Conservation (phyloP, 176 grass and related monocot species). For the Ampelocalamus luodianensis region DNA sequence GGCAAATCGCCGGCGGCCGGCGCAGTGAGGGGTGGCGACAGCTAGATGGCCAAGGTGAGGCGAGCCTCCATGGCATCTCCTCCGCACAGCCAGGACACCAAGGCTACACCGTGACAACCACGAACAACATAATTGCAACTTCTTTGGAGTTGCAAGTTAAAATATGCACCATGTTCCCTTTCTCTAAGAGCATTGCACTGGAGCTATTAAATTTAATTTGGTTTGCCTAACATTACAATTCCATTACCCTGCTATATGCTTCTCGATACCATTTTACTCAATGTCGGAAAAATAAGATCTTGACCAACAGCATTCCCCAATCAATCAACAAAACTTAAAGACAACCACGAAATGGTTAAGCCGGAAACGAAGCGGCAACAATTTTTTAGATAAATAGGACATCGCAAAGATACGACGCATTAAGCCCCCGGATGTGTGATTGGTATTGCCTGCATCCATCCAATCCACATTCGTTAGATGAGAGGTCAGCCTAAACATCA, state of each 20-base stretch:
- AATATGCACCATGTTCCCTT: neutral
- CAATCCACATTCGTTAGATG: constrained; percentile 7
- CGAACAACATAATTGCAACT: neutral
- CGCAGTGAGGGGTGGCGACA: no score
- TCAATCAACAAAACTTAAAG: neutral
- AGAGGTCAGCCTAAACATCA: neutral
- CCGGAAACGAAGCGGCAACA: neutral
- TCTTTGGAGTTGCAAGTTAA: neutral
- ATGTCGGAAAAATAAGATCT: neutral
- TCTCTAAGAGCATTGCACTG: neutral
- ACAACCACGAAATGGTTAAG: neutral
- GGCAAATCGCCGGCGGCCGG: no score
- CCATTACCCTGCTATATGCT: neutral
- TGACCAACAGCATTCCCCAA: neutral
- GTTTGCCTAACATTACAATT: neutral
- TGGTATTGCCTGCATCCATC: constrained; percentile 83
- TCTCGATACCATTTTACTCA: neutral
- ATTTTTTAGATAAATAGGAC: no score
- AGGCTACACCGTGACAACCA: no score
- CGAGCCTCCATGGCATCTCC: no score
- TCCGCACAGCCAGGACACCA: no score
- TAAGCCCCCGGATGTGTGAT: constrained; percentile 79
- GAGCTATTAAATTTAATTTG: neutral
- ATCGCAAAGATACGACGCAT: constrained; percentile 39
- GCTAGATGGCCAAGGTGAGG: no score